Evolutionary conservation across 805 yeast genomes (phyloP).

Genomic region (Candida nonsorbophila): DNA sequence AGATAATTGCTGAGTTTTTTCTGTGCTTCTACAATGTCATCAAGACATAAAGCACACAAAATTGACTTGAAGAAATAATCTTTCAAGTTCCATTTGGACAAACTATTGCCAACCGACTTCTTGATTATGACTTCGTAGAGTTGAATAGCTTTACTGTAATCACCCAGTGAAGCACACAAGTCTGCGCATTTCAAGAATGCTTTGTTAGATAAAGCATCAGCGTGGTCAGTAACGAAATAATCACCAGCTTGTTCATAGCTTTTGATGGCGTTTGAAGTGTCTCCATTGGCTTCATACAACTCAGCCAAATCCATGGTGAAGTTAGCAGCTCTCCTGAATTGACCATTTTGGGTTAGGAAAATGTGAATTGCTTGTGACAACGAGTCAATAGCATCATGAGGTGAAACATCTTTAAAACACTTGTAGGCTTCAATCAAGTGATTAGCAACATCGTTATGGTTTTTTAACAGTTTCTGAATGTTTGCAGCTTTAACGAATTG

Average conservation of each 20-base stretch:
- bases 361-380: constrained; percentile 73
- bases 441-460: constrained; percentile 88
- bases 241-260: constrained; percentile 93
- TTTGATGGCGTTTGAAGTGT: constrained; percentile 61
- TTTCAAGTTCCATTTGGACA: constrained; percentile 87
- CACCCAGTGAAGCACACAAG: constrained; percentile 62
- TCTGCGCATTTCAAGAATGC: constrained; percentile 89
- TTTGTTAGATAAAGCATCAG: constrained; percentile 84
- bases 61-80: constrained; percentile 85
- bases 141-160: constrained; percentile 70
- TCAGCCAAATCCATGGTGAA: constrained; percentile 88
- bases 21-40: constrained; percentile 81
- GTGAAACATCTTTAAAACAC: constrained; percentile 69
- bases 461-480: constrained; percentile 66
- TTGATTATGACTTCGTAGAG: constrained; percentile 75
- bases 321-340: constrained; percentile 94
- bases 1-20: constrained; percentile 60
- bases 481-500: constrained; percentile 84
- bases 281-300: constrained; percentile 70
- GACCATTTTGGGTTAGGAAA: constrained; percentile 81
- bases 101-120: constrained; percentile 64
- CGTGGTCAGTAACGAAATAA: constrained; percentile 91
- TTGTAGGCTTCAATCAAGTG: constrained; percentile 88
- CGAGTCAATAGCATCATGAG: constrained; percentile 71
- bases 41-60: constrained; percentile 76